Percentiles rank a stretch among this genome's conserved stretches.
Conservation (phyloP, 257 asterid species). For the Galeopsis tetrahit region DNA sequence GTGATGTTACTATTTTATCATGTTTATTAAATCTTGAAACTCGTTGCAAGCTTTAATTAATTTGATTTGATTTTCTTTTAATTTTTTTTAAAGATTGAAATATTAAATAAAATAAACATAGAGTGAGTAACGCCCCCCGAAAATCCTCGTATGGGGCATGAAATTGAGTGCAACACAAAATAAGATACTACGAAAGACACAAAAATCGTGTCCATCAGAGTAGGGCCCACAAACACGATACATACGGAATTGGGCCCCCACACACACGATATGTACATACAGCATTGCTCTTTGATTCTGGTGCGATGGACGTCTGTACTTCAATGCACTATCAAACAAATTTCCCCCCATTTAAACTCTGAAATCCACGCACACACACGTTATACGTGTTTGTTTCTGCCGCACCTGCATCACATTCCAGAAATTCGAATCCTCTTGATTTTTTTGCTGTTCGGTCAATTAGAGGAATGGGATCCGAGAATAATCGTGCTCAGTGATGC, state of each 20-base stretch:
- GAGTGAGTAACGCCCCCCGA: not conserved
- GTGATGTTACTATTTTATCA: not conserved
- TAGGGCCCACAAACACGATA: not conserved
- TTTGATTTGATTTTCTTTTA: too few relatives aligned
- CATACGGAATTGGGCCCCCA: not conserved
- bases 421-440: not conserved
- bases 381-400: conserved; percentile 22
- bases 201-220: not conserved
- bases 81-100: too few relatives aligned
- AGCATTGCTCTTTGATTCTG: conserved; percentile 16
- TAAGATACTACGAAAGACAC: not conserved
- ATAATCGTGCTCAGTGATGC: conserved; percentile 27
- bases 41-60: too few relatives aligned
- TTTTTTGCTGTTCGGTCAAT: not conserved
- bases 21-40: not conserved
- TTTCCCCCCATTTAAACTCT: not conserved
- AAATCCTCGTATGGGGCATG: conserved; percentile 34
- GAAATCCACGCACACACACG: not conserved
- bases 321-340: conserved; percentile 32
- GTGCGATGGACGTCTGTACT: conserved; percentile 18
- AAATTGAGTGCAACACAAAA: conserved; percentile 35
- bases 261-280: not conserved
- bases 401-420: not conserved
- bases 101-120: not conserved
- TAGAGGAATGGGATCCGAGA: conserved; percentile 27